Conservation (phyloP, 331 rosid species). For the Quercus phellos region DNA sequence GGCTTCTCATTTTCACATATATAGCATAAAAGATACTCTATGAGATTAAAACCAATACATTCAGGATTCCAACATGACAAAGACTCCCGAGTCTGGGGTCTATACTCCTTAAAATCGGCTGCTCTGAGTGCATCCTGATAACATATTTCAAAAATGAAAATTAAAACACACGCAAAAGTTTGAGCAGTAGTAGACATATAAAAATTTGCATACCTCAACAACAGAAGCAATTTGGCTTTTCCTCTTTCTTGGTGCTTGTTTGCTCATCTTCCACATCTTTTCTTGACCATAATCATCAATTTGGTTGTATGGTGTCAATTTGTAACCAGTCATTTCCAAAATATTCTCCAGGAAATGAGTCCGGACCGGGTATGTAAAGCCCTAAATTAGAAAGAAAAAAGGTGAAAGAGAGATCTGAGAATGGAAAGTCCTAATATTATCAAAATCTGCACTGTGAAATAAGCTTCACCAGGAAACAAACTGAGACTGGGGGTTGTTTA, state of each 20-base stretch:
- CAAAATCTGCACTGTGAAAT: not conserved
- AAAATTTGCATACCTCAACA: conserved; percentile 59
- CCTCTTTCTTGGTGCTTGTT: conserved; percentile 91
- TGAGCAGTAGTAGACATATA: conserved; percentile 6
- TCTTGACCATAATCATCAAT: conserved; percentile 96
- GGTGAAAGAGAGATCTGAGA: not conserved
- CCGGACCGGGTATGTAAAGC: conserved; percentile 78
- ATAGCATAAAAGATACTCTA: conserved; percentile 64
- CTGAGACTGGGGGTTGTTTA: not conserved
- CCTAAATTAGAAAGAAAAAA: conserved; percentile 43
- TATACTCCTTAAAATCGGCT: conserved; percentile 67
- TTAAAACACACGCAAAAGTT: conserved; percentile 12
- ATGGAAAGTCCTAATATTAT: not conserved
- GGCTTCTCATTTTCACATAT: conserved; percentile 78
- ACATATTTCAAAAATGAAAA: conserved; percentile 20
- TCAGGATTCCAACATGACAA: conserved; percentile 93
- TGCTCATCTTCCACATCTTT: conserved; percentile 83
- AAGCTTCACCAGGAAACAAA: not conserved
- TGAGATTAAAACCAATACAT: conserved; percentile 78
- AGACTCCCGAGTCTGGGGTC: conserved; percentile 71
- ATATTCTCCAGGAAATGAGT: conserved; percentile 84
- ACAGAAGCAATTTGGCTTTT: conserved; percentile 89
- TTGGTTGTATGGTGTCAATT: conserved; percentile 76
- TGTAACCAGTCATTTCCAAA: conserved; percentile 75
- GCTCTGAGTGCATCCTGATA: conserved; percentile 73